Percentiles rank a stretch among this genome's conserved stretches.
Conservation (phyloP, 495 filamentous ascomycete species). For the Aspergillus egyptiacus region DNA sequence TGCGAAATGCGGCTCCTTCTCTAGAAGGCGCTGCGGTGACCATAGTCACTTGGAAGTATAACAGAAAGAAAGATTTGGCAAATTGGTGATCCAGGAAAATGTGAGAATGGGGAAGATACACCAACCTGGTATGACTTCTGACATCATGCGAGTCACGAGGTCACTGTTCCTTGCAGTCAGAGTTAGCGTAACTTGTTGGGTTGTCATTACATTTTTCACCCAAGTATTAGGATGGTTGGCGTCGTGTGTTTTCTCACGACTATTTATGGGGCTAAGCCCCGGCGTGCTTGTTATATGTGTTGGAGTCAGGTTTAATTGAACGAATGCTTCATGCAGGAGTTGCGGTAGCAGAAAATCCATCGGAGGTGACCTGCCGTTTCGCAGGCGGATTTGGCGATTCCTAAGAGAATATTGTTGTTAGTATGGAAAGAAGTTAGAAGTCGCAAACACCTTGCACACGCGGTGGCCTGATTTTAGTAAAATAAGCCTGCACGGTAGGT, state of each 20-base stretch:
- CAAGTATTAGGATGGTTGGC: slow-evolving; percentile 11
- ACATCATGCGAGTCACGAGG: slow-evolving; percentile 20
- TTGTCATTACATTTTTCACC: slow-evolving; percentile 17
- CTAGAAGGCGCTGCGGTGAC: slow-evolving; percentile 1
- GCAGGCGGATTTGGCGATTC: slow-evolving; percentile 28
- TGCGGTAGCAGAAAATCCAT: slow-evolving; percentile 24
- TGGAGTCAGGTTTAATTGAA: background rate
- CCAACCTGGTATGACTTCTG: slow-evolving; percentile 34
- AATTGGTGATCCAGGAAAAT: slow-evolving; percentile 17
- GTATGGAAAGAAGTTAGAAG: slow-evolving; percentile 28
- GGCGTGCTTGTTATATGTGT: slow-evolving; percentile 12
- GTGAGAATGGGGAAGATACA: slow-evolving; percentile 25
- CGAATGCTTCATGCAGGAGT: slow-evolving; percentile 31
- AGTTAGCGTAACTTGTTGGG: slow-evolving; percentile 16
- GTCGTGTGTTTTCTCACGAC: slow-evolving; percentile 13
- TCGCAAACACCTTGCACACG: slow-evolving; percentile 16
- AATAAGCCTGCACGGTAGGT: background rate
- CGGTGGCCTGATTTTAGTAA: slow-evolving; percentile 20
- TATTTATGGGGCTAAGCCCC: slow-evolving; percentile 35
- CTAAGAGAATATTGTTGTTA: slow-evolving; percentile 33
- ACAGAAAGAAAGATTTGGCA: slow-evolving; percentile 6
- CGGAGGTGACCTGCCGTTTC: slow-evolving; percentile 38
- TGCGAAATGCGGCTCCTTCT: background rate
- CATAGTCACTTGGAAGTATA: slow-evolving; percentile 2
- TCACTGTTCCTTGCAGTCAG: slow-evolving; percentile 20